A percentile compares a stretch with the other conserved stretches of the same genome.
Conservation (phyloP, 2,329 filamentous ascomycete genomes). For the Taxawa tesnikishii region DNA sequence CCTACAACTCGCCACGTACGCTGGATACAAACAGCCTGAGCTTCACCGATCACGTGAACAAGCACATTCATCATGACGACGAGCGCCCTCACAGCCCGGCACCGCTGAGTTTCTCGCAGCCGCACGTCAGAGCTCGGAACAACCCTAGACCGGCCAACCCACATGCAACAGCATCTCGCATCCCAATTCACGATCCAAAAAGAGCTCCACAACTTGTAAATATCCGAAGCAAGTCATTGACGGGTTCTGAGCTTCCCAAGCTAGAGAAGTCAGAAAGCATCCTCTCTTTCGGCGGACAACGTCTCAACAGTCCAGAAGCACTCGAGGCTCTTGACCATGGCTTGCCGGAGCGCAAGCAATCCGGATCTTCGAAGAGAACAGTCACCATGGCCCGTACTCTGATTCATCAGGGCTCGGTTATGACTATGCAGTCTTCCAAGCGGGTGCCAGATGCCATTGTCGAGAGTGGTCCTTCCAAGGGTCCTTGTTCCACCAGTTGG, state of each 20-base stretch:
- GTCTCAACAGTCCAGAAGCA: conserved; percentile 12
- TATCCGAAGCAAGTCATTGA: conserved; percentile 8
- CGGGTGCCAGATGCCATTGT: too few relatives aligned
- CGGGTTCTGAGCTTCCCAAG: conserved; percentile 3
- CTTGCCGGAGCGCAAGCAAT: too few relatives aligned
- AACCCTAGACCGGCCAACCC: conserved; percentile 1
- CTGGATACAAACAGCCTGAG: not conserved
- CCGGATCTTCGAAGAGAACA: too few relatives aligned
- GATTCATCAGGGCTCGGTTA: not conserved
- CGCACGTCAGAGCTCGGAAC: conserved; percentile 1
- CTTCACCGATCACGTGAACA: not conserved
- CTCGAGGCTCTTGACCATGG: conserved; percentile 16
- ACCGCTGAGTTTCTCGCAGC: conserved; percentile 16
- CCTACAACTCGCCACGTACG: not conserved
- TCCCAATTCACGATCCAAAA: conserved; percentile 15
- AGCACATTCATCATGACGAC: conserved; percentile 1
- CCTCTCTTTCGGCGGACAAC: conserved; percentile 11
- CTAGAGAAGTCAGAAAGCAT: conserved; percentile 5
- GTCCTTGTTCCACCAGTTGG: not conserved
- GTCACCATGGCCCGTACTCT: not conserved
- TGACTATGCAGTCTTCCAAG: not conserved
- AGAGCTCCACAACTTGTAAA: conserved; percentile 12
- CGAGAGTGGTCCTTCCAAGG: too few relatives aligned
- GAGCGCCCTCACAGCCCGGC: conserved; percentile 12
- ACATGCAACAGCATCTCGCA: conserved; percentile 14